These are phyloP conservation scores for Vigna angularis DNA, from an alignment of 306 rosid genomes.

Conservation along the genomic window DNA sequence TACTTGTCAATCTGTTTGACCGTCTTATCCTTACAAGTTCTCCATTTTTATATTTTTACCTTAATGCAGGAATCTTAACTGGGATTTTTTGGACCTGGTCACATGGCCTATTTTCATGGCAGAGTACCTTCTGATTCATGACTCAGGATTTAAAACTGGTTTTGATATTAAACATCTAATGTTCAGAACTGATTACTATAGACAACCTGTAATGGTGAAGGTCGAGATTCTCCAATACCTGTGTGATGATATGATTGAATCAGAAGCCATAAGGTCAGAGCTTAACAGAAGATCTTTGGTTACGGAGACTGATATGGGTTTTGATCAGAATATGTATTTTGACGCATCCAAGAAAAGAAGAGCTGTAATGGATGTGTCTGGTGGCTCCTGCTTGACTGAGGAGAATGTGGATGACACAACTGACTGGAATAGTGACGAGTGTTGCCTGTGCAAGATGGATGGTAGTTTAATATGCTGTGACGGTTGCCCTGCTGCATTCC, in stretches of 20 bases:
- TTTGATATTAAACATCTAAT: constrained; percentile 63
- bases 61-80: constrained; percentile 81
- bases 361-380: constrained; percentile 57
- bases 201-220: constrained; percentile 72
- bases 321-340: constrained; percentile 67
- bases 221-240: constrained; percentile 82
- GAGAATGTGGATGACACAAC: constrained; percentile 62
- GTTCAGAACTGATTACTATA: constrained; percentile 71
- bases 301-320: constrained; percentile 65
- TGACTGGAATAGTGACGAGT: constrained; percentile 95
- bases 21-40: constrained; percentile 29
- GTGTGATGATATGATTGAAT: constrained; percentile 95
- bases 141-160: constrained; percentile 68
- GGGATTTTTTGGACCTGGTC: constrained; percentile 89
- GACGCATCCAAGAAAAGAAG: constrained; percentile 74
- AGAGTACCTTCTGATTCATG: constrained; percentile 82
- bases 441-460: constrained; percentile 98
- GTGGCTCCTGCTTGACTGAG: constrained; percentile 62
- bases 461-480: constrained; percentile 98
- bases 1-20: constrained; percentile 39
- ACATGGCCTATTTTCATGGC: constrained; percentile 96
- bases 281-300: constrained; percentile 84
- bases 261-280: constrained; percentile 84
- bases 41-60: constrained; percentile 39
- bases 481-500: constrained; percentile 99